These are phyloP conservation scores for Hypericum perforatum DNA, from an alignment of 345 rosid genomes.

Conservation along the genomic window DNA sequence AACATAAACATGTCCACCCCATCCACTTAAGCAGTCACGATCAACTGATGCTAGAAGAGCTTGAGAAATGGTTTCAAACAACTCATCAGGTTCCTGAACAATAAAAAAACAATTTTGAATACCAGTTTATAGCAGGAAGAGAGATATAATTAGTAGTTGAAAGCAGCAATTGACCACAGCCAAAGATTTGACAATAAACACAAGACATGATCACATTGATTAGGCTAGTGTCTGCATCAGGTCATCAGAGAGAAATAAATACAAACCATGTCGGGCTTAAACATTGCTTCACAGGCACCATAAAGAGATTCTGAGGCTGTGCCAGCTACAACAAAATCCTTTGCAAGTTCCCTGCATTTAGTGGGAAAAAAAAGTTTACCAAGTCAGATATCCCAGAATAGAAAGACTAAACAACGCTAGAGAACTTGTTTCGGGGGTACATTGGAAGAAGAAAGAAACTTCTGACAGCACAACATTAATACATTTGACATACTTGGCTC, in stretches of 20 bases:
- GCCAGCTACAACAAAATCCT: conserved; percentile 92
- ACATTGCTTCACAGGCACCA: conserved; percentile 95
- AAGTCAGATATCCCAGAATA: conserved; percentile 1
- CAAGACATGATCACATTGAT: no score
- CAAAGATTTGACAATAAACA: no score
- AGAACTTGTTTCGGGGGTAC: background rate
- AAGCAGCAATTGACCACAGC: no score
- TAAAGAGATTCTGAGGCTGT: conserved; percentile 92
- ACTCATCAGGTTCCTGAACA: conserved; percentile 76
- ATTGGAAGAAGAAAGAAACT: no score
- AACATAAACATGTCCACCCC: conserved; percentile 96
- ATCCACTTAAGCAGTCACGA: conserved; percentile 95
- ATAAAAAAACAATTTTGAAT: conserved; percentile 5
- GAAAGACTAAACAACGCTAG: background rate
- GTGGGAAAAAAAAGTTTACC: conserved; percentile 2
- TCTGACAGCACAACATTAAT: no score
- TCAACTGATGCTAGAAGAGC: conserved; percentile 85
- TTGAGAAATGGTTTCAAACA: conserved; percentile 81
- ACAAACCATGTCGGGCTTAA: conserved; percentile 87
- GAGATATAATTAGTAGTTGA: no score
- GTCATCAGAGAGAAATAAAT: background rate
- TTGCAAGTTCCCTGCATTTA: conserved; percentile 73
- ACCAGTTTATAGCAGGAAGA: no score
- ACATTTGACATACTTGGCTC: conserved; percentile 66
- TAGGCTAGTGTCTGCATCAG: no score